These are phyloP conservation scores for Malus hybrid DNA, from an alignment of 331 rosid species.

Conservation along the genomic window DNA sequence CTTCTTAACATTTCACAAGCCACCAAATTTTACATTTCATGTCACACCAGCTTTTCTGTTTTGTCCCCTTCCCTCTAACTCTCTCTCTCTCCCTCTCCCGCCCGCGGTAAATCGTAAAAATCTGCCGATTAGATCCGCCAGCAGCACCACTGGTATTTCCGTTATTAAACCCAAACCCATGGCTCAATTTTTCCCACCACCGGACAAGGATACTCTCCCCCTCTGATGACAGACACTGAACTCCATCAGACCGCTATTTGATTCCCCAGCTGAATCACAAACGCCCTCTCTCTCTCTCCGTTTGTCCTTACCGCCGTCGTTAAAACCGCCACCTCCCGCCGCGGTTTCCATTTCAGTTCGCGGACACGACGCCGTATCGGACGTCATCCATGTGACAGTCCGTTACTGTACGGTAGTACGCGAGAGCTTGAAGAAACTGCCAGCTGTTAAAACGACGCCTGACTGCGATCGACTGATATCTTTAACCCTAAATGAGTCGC, in stretches of 20 bases:
- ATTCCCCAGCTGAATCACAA: background rate
- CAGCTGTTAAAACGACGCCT: background rate
- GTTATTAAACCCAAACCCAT: constrained; percentile 25
- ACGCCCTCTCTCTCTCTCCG: background rate
- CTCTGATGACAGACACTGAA: constrained; percentile 4
- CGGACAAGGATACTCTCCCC: background rate
- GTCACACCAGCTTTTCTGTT: background rate
- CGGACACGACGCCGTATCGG: background rate
- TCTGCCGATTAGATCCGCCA: background rate
- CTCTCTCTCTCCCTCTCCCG: background rate
- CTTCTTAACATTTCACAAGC: no score
- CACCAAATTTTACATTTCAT: background rate
- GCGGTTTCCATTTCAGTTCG: background rate
- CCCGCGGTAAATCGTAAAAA: constrained; percentile 6
- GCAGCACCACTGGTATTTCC: constrained; percentile 34
- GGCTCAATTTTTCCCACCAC: constrained; percentile 10
- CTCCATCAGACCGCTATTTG: background rate
- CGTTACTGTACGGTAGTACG: background rate
- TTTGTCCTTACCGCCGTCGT: background rate
- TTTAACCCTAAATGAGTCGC: constrained; percentile 31
- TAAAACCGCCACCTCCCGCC: background rate
- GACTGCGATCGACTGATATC: background rate
- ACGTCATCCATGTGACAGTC: background rate
- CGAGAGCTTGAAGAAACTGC: background rate
- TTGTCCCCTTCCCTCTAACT: background rate